Conservation (phyloP, 306 rosid species). For the Cucumis cinereus region DNA sequence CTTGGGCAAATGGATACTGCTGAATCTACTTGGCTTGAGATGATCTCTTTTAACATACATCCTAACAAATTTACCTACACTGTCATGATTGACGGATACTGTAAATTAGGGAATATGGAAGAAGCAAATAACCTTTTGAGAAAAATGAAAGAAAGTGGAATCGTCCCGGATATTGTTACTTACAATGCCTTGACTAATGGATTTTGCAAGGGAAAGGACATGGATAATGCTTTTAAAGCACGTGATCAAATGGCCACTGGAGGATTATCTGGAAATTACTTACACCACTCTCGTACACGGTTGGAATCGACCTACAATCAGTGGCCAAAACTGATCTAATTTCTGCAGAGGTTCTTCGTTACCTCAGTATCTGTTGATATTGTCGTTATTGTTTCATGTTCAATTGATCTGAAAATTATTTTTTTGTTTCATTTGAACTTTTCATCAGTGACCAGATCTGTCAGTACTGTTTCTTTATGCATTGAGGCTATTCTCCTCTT, state of each 20-base stretch:
- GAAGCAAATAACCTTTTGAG: conserved; percentile 39
- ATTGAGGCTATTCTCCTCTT: neutral
- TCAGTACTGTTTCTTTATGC: neutral
- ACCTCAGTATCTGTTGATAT: neutral
- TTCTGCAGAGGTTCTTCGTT: neutral
- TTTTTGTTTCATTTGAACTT: neutral
- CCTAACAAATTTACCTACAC: conserved; percentile 66
- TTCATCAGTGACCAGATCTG: neutral
- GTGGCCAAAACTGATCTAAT: conserved; percentile 1
- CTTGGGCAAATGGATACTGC: conserved; percentile 52
- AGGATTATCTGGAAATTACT: conserved; percentile 30
- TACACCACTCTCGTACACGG: conserved; percentile 30
- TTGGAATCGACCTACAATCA: conserved; percentile 3
- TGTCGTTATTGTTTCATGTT: neutral
- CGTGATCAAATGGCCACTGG: conserved; percentile 22
- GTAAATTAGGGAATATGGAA: conserved; percentile 51
- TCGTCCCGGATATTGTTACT: conserved; percentile 44
- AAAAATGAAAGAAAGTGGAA: conserved; percentile 42
- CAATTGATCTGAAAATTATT: neutral
- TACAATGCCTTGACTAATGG: conserved; percentile 34
- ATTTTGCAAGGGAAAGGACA: conserved; percentile 28
- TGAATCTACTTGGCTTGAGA: conserved; percentile 28
- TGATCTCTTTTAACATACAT: conserved; percentile 27
- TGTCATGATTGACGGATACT: conserved; percentile 51
- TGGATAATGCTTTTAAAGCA: conserved; percentile 23